phyloP scores from a whole-genome alignment of 192 early-diverging fungal genomes.

The Coemansia sp. region DNA sequence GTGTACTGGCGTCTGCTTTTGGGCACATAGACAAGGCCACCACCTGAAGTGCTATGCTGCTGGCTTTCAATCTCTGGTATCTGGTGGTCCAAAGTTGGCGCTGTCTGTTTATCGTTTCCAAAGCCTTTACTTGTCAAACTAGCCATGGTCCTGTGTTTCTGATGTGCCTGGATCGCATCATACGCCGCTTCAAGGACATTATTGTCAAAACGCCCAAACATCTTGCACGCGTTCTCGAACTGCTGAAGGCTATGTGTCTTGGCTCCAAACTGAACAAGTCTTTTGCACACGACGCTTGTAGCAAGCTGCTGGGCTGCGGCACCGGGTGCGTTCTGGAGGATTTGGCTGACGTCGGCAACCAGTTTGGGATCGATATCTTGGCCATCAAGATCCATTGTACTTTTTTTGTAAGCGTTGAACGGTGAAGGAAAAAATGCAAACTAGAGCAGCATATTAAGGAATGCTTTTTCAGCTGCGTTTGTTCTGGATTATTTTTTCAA shows the following conservation, averaged over 20 bases:
- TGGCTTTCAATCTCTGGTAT: not conserved
- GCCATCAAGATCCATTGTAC: slow-evolving; percentile 26
- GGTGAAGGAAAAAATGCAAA: too few relatives aligned
- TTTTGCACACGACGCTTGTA: slow-evolving; percentile 29
- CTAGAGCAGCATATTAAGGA: too few relatives aligned
- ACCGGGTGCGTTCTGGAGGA: slow-evolving; percentile 20
- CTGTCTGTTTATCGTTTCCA: not conserved
- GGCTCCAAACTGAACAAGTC: slow-evolving; percentile 39
- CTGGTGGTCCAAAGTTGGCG: not conserved
- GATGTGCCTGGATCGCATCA: slow-evolving; percentile 13
- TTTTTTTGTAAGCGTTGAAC: not conserved
- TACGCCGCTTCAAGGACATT: slow-evolving; percentile 25
- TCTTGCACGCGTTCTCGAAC: slow-evolving; percentile 45
- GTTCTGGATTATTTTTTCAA: too few relatives aligned
- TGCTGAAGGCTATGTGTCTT: slow-evolving; percentile 15
- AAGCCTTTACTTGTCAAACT: slow-evolving; percentile 14
- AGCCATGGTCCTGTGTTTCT: not conserved
- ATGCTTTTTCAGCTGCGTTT: too few relatives aligned
- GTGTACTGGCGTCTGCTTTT: slow-evolving; percentile 10
- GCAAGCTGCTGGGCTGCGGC: slow-evolving; percentile 15
- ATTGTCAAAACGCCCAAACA: slow-evolving; percentile 50
- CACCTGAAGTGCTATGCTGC: not conserved
- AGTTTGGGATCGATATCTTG: slow-evolving; percentile 21
- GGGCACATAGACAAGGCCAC: slow-evolving; percentile 50
- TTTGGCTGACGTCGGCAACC: slow-evolving; percentile 18